Evolutionary conservation across 2,329 filamentous ascomycete genomes (phyloP), one percentile per base, ranked within the genome.

Genomic region (Colletotrichum paranaense): DNA sequence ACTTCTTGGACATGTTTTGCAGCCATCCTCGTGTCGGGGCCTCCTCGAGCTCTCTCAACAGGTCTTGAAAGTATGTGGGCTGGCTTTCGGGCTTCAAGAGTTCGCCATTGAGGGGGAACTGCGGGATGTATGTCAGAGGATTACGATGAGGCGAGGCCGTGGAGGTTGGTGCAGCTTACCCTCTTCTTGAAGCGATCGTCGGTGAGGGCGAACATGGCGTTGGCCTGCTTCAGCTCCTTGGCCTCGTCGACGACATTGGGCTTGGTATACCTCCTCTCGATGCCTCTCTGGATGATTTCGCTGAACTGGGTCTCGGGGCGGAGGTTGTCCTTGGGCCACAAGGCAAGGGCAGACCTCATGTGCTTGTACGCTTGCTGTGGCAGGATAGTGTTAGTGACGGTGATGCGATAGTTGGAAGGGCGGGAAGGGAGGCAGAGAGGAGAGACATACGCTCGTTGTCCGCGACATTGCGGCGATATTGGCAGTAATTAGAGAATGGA

Each of bases 301-400:
- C 89, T 89, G 76, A 93, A 86, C 80, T 92, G 90, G 79, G 88
- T 86, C 71, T 91, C 87, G 8, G 91, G 91, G 0, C 92, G 90
- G 57, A 93, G 85, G 71, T 85, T 84, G 78, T 93, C 91, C 77
- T 88, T 88, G 58, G 92, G 92, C 91, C 91, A 93, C 75, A 86
- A 86, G 70, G 86, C 83, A 67, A 91, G 83, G 32, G 86, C 85
- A 67, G 86, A 85, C 57, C 86, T 82, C 81, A 88, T 84, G 76
- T 87, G 86, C 76, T 82, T 83, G 74, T 84, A 83, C 49, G 82
- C 83, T 77, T 82, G 80, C 87, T 89, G 75, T 42, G 22, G 52
- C 12, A 42, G 26, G 52, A 42, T 3, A 1, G 16, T 57, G 68
- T 75, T 42, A 75, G 68, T 58, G 53, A 70, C 30, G 53, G 42